Evolutionary conservation across 495 filamentous ascomycete species (phyloP), one percentile per base, ranked within the genome.

Genomic region (Penicillium nucicola): DNA sequence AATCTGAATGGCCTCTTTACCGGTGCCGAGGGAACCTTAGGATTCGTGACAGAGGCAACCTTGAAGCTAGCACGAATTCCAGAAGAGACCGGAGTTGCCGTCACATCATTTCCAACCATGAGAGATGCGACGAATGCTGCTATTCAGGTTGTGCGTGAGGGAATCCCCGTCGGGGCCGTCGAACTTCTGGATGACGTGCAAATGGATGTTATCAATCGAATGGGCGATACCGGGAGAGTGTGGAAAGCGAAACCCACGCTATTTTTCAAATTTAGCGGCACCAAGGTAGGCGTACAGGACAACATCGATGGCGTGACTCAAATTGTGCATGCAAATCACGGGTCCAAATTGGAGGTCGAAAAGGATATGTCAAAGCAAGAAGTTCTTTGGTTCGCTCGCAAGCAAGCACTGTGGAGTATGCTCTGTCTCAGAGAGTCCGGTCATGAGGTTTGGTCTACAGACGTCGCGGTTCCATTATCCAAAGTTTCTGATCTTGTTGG

Each of bases 201-300:
- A 70, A 97, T 97, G 92, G 78, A 79, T 51, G 90, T 89, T 53
- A 91, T 97, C 70, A 97, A 97, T 69, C 63, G 76, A 37, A 83
- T 84, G 4, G 89, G 90, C 49, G 79, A 75, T 42, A 96, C 91
- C 0, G 74, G 76, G 5, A 82, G 84, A 45, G 65, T 61, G 8
- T 96, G 92, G 89, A 82, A 79, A 50, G 84, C 86, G 52, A 81
- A 81, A 14, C 92, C 92, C 4, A 96, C 92, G 4, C 71, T 97
- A 4, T 96, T 97, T 71, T 93, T 97, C 79, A 97, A 97, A 63
- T 97, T 96, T 67, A 79, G 82, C 11, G 90, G 92, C 20, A 93
- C 89, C 0, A 76, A 75, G 1, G 71, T 70, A 4, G 80, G 81
- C 6, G 90, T 96, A 15, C 88, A 89, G 60, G 92, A 97, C 68